These are phyloP conservation scores for Fusarium armeniacum DNA, from an alignment of 2,329 filamentous ascomycete genomes.

Conservation along the genomic window DNA sequence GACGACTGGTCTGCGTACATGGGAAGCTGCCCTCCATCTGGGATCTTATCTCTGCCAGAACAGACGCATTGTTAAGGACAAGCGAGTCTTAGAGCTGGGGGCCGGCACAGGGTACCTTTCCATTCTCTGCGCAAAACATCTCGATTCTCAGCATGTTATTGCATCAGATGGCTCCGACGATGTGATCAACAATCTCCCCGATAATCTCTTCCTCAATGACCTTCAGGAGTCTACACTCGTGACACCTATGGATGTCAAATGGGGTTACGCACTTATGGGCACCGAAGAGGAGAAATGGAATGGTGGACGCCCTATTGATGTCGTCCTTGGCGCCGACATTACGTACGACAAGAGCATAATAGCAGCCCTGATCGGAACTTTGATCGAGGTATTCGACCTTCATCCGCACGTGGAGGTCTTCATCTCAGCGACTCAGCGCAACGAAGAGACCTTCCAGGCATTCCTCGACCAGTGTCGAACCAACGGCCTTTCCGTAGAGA, in stretches of 20 bases:
- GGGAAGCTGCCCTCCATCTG: constrained; percentile 83
- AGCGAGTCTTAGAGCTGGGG: constrained; percentile 78
- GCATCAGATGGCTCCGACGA: constrained; percentile 82
- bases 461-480: constrained; percentile 72
- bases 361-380: constrained; percentile 73
- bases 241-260: constrained; percentile 69
- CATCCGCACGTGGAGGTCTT: constrained; percentile 71
- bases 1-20: constrained; percentile 83
- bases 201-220: constrained; percentile 77
- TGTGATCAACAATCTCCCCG: constrained; percentile 75
- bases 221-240: constrained; percentile 66
- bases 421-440: constrained; percentile 79
- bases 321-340: constrained; percentile 82
- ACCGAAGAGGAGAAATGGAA: constrained; percentile 70
- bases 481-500: constrained; percentile 59
- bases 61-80: constrained; percentile 62
- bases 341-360: constrained; percentile 79
- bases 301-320: constrained; percentile 64
- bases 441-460: constrained; percentile 74
- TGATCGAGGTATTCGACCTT: constrained; percentile 71
- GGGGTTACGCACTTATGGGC: constrained; percentile 72
- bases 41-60: constrained; percentile 75
- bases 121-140: constrained; percentile 77
- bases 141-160: constrained; percentile 71
- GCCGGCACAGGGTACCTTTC: constrained; percentile 83